A percentile compares a stretch with the other conserved stretches of the same genome.
Evolutionary conservation across 108 stramenopile species (phyloP).

Genomic region (Poteriospumella lacustris): DNA sequence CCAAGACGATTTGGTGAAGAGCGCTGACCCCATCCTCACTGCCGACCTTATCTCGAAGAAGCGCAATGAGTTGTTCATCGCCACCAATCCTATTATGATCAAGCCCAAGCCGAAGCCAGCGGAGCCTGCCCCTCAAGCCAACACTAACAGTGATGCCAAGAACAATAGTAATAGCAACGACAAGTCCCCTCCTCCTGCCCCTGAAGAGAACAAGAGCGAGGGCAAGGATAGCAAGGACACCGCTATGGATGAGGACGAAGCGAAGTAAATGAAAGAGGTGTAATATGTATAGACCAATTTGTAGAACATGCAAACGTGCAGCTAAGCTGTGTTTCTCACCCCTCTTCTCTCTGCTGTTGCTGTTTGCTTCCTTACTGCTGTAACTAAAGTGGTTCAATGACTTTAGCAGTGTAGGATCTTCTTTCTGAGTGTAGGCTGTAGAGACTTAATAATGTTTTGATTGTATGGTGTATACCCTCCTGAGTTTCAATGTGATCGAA

Average conservation of each 20-base stretch:
- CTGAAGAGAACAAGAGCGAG: conserved; percentile 31
- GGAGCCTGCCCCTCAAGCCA: conserved; percentile 61
- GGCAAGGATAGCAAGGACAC: conserved; percentile 51
- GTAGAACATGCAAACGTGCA: background rate
- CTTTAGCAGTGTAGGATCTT: too few relatives aligned
- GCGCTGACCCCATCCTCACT: conserved; percentile 74
- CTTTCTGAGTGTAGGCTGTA: too few relatives aligned
- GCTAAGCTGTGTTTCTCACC: background rate
- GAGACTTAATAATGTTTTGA: too few relatives aligned
- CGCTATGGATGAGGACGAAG: conserved; percentile 4
- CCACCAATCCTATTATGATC: conserved; percentile 75
- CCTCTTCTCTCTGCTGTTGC: background rate
- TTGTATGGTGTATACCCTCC: too few relatives aligned
- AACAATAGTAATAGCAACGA: too few relatives aligned
- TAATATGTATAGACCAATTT: background rate
- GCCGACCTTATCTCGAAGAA: conserved; percentile 63
- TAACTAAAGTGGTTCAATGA: background rate
- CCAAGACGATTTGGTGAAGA: conserved; percentile 64
- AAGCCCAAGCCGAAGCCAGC: conserved; percentile 75
- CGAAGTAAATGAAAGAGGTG: background rate
- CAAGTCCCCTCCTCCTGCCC: too few relatives aligned
- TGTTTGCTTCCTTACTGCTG: background rate
- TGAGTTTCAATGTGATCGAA: too few relatives aligned
- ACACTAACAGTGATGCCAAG: conserved; percentile 51
- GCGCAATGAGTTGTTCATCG: conserved; percentile 60